Evolutionary conservation across 176 grass and related monocot species (phyloP), one percentile per base, ranked within the genome.

Genomic region (Aegilops sharonensis): DNA sequence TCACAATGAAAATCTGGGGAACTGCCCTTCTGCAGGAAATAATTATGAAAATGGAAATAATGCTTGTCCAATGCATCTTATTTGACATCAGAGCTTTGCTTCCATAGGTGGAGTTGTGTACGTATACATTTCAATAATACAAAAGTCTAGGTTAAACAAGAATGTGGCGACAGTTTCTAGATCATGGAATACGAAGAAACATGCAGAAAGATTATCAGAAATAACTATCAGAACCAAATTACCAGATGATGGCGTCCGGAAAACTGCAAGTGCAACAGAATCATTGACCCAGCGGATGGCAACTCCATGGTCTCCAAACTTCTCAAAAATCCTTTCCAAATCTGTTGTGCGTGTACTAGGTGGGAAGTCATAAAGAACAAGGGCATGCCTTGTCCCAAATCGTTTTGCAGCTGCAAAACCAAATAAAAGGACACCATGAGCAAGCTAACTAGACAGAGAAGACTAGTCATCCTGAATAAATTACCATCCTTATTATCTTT

Each of bases 261-360:
- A 95, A 64, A 95, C 96, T 59, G 93, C 96, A 85, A 98, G 96
- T 48, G 96, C 90, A 83, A 80, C 71, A 67, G 92, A 91, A 80
- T 95, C 96, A 88, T 94, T 95, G 60, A 95, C 77, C 96, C 96
- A 95, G 31, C 90, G 96, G 77, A 98, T 92, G 75, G 88, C 78
- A 65, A 95, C 81, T 54, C 82, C 90, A n/a, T 82, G 82, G 63
- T 90, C 93, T 83, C 86, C 92, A 72, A 89, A 92, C 67, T 85
- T 91, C n/a, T 92, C 88, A 73, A 95, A 94, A 77, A 94, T 85
- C 79, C 72, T 94, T 81, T 94, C 93, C 84, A 98, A 75, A 75
- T 98, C 96, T 43, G 61, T 85, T 17, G 92, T 92, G 21, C 83
- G 64, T 15, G 90, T 94, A 34, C 85, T 94, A 71, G 92, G 67